Evolutionary conservation across 805 yeast species (phyloP), one percentile per base, ranked within the genome.

Genomic region (Candida pini): DNA sequence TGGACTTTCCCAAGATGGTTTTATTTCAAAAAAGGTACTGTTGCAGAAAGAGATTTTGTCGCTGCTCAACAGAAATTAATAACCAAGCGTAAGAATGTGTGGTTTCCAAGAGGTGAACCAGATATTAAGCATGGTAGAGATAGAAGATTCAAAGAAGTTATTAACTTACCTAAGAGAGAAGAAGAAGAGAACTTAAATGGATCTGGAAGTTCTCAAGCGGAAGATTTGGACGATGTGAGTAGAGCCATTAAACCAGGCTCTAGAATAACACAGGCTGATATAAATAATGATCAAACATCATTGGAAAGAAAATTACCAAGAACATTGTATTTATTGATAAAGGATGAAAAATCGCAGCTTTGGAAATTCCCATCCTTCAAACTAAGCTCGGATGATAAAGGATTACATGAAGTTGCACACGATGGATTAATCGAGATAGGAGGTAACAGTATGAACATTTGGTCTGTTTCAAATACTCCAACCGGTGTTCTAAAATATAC

Each of bases 1-100:
- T 88, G 96, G 96, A 88, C 97, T 0, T 92, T 92, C 60, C 97
- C 98, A 5, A 78, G 81, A 48, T 87, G 87, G 74, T 89, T 78
- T 56, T 92, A 89, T 64, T 92, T 80, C 66, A 85, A 82, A 54
- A 80, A 75, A 49, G 97, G 97, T 42, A 81, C 97, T 1, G 67
- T 92, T 42, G 76, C 95, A 3, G 96, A 87, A 56, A 84, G 87
- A 55, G 76, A 75, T 48, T 90, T 77, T 61, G 63, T 79, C 34
- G 76, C 77, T 48, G 79, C 81, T 20, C 95, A 90, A 56, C 73
- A 69, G 39, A 79, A 80, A 36, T 95, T 96, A 6, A 74, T 78
- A 4, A 70, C 77, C 25, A 76, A 77, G 43, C 80, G 79, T 41
- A 82, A 85, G 15, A 82, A 78, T 42, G 81, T 85, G 23, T 83